Evolutionary conservation across 495 filamentous ascomycete genomes (phyloP).

Genomic region (Talaromyces adpressus): DNA sequence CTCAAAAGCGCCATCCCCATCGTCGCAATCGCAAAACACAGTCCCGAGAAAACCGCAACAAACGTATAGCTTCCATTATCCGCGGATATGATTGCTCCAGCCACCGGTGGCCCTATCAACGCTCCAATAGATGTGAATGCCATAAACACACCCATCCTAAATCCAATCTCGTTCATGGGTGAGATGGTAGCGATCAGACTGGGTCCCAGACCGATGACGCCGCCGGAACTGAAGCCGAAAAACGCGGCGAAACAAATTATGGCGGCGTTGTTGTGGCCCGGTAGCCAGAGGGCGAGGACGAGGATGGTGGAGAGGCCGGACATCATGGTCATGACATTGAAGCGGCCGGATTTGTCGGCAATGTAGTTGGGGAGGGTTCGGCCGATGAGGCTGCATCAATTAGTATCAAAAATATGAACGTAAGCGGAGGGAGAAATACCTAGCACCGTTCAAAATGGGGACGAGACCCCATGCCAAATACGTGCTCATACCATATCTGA

Average conservation of each 20-base stretch:
- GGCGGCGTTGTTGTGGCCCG: constrained; percentile 13
- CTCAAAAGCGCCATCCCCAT: neutral
- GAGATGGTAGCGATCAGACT: constrained; percentile 24
- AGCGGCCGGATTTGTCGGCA: constrained; percentile 26
- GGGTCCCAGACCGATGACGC: constrained; percentile 20
- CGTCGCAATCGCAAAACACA: constrained; percentile 1
- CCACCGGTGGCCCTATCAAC: constrained; percentile 59
- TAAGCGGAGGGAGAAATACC: constrained; percentile 24
- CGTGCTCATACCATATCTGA: constrained; percentile 46
- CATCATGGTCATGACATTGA: constrained; percentile 24
- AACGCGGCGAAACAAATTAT: constrained; percentile 21
- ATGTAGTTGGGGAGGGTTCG: constrained; percentile 20
- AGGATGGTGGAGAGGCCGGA: constrained; percentile 16
- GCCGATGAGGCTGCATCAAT: constrained; percentile 17
- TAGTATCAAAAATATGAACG: neutral
- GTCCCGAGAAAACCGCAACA: neutral
- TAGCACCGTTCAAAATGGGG: constrained; percentile 64
- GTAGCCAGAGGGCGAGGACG: constrained; percentile 28
- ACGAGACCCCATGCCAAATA: constrained; percentile 55
- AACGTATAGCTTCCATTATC: constrained; percentile 29
- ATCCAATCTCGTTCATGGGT: constrained; percentile 15
- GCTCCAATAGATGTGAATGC: constrained; percentile 18
- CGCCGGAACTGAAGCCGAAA: constrained; percentile 28
- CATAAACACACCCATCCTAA: constrained; percentile 18
- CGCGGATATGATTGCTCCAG: constrained; percentile 36